These are phyloP conservation scores for Boletellus ananiceps DNA, from an alignment of 768 basidiomycete genomes.

Conservation along the genomic window DNA sequence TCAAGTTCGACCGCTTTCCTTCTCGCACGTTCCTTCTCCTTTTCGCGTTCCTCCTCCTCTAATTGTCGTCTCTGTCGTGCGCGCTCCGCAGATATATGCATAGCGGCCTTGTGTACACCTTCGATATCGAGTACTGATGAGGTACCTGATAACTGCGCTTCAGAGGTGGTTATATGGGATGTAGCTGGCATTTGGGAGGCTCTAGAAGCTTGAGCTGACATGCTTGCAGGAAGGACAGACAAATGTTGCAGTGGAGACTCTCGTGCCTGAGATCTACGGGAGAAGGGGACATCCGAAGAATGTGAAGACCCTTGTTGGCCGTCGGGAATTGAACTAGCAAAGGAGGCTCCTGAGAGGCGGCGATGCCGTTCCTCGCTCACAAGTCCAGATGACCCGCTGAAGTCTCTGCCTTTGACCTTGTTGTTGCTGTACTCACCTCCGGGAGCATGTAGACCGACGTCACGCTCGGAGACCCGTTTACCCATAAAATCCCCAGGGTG, in stretches of 20 bases:
- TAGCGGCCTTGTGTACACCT: slow-evolving; percentile 64
- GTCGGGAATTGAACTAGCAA: slow-evolving; percentile 20
- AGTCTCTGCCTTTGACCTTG: slow-evolving; percentile 17
- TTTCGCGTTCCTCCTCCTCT: slow-evolving; percentile 80
- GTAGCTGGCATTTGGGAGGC: slow-evolving; percentile 42
- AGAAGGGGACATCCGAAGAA: slow-evolving; percentile 17
- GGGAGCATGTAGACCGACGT: slow-evolving; percentile 6
- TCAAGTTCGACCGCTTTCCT: slow-evolving; percentile 77
- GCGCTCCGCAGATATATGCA: slow-evolving; percentile 82
- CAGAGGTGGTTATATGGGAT: slow-evolving; percentile 40
- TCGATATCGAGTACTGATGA: slow-evolving; percentile 47
- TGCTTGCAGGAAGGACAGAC: slow-evolving; percentile 21
- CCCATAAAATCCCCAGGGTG: slow-evolving; percentile 15
- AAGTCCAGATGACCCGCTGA: slow-evolving; percentile 6
- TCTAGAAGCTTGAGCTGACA: slow-evolving; percentile 8
- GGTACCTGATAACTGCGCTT: slow-evolving; percentile 22
- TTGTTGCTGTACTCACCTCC: slow-evolving; percentile 18
- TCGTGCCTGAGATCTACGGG: slow-evolving; percentile 38
- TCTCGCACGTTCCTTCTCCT: slow-evolving; percentile 73
- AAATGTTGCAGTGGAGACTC: slow-evolving; percentile 39
- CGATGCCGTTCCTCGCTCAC: slow-evolving; percentile 18
- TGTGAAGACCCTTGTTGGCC: slow-evolving; percentile 19
- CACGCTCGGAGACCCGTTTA: slow-evolving; percentile 19
- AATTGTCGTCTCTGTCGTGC: slow-evolving; percentile 75
- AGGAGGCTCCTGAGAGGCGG: slow-evolving; percentile 21